Conservation (phyloP, 805 yeast species). For the Clavispora asparagi region DNA sequence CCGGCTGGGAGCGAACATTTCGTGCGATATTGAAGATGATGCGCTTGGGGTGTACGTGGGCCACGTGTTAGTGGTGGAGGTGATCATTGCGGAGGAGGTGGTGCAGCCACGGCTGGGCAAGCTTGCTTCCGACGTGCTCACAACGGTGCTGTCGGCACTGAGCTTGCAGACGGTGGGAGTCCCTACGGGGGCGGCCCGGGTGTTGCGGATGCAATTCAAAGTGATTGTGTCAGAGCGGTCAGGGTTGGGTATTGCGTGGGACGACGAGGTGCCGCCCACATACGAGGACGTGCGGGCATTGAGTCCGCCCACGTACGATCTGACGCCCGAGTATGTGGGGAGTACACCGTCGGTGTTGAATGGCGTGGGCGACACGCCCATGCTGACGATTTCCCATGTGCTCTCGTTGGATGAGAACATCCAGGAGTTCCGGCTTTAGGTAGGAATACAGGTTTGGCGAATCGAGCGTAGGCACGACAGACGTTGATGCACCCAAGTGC, state of each 20-base stretch:
- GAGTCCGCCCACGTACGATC: conserved; percentile 79
- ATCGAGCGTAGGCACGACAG: no score
- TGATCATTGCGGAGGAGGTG: conserved; percentile 90
- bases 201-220: conserved; percentile 89
- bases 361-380: conserved; percentile 43
- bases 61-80: conserved; percentile 77
- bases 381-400: conserved; percentile 1
- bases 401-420: conserved; percentile 21
- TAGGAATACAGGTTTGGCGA: background rate
- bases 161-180: conserved; percentile 44
- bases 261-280: conserved; percentile 97
- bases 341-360: conserved; percentile 34
- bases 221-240: conserved; percentile 81
- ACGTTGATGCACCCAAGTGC: no score
- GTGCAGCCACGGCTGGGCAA: conserved; percentile 30
- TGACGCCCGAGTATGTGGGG: conserved; percentile 25
- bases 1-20: conserved; percentile 46
- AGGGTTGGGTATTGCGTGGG: conserved; percentile 97
- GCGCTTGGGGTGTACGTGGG: conserved; percentile 69
- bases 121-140: conserved; percentile 11
- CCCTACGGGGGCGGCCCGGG: conserved; percentile 94
- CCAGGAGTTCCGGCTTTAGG: conserved; percentile 27
- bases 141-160: conserved; percentile 21
- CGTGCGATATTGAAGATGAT: conserved; percentile 82
- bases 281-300: conserved; percentile 79